phyloP scores from a whole-genome alignment of 495 filamentous ascomycete genomes.

The Xylaria sp. region DNA sequence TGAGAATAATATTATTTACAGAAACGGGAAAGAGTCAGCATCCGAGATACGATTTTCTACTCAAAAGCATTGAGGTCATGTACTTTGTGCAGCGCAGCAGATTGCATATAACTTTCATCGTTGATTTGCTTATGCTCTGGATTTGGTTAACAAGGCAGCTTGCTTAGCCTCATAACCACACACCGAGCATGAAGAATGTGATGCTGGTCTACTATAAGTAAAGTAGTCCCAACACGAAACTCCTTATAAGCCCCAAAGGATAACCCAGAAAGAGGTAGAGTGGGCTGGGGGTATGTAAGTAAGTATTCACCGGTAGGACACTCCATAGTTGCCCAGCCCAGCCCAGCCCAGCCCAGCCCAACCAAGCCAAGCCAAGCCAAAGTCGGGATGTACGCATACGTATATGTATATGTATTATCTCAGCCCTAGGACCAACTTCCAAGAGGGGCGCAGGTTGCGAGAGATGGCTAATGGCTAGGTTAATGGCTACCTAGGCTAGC shows the following conservation, averaged over 20 bases:
- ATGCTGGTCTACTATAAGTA: not conserved
- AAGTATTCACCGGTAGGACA: slow-evolving; percentile 14
- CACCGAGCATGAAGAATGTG: not conserved
- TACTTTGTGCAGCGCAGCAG: not conserved
- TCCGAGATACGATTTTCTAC: not conserved
- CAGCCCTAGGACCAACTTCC: not conserved
- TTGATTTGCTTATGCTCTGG: not conserved
- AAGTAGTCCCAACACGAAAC: not conserved
- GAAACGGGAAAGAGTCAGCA: not conserved
- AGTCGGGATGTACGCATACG: too few species aligned
- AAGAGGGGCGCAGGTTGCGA: not conserved
- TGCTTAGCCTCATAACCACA: not conserved
- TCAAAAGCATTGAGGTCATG: not conserved
- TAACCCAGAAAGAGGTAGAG: slow-evolving; percentile 1
- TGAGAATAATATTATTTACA: too few species aligned
- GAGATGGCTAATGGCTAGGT: too few species aligned
- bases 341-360: too few species aligned
- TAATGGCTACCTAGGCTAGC: too few species aligned
- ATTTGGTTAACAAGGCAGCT: not conserved
- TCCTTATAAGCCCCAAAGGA: not conserved
- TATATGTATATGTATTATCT: too few species aligned
- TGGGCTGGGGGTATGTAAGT: slow-evolving; percentile 5
- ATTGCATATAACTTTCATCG: not conserved
- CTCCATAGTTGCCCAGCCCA: not conserved
- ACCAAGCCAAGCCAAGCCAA: too few species aligned